Evolutionary conservation across 177 flowering plant species (phyloP).

Genomic region (Telopea speciosissima): DNA sequence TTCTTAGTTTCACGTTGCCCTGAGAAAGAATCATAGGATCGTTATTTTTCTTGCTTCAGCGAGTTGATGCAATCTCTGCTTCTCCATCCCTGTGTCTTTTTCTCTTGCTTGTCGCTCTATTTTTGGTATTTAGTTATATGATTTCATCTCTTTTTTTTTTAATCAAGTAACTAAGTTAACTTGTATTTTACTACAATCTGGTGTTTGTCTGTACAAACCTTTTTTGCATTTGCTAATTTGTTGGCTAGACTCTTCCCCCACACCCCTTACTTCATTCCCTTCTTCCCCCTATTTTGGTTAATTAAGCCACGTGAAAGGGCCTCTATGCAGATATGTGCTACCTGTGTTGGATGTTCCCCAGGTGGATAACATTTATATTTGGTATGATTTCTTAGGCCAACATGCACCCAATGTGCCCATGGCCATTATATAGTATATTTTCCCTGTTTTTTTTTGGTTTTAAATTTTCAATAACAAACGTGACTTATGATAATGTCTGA

Average conservation of each 20-base stretch:
- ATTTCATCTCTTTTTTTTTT: no score
- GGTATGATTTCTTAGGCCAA: neutral
- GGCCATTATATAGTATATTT: neutral
- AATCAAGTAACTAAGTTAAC: neutral
- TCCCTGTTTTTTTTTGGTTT: no score
- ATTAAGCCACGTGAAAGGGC: neutral
- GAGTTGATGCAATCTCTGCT: neutral
- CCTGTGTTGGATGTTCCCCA: neutral
- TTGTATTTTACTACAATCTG: neutral
- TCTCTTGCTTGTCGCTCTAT: neutral
- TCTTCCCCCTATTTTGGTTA: neutral
- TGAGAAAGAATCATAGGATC: neutral
- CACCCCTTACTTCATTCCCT: neutral
- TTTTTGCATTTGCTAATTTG: neutral
- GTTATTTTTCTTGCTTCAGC: neutral
- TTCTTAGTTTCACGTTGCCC: neutral
- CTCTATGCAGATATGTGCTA: neutral
- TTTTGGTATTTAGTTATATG: neutral
- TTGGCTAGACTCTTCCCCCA: neutral
- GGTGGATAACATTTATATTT: neutral
- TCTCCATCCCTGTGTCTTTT: neutral
- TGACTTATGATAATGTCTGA: neutral
- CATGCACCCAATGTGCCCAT: neutral
- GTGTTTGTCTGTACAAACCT: no score
- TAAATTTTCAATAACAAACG: no score